Evolutionary conservation across 2,329 filamentous ascomycete species (phyloP).

Genomic region (Zymoseptoria crescenta): DNA sequence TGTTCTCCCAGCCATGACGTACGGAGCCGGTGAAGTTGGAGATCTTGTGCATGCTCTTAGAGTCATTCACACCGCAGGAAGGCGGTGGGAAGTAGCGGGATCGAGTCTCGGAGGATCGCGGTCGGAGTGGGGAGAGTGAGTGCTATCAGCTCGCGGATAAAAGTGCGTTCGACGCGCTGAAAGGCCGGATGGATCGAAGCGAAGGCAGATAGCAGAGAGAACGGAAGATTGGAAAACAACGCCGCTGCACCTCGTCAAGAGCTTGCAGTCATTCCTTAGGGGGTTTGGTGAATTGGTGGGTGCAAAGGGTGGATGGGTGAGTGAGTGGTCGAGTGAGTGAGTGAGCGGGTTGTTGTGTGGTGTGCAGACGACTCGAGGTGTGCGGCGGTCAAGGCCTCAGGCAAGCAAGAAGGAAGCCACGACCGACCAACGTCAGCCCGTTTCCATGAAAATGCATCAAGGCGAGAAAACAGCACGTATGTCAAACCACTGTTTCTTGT

Average conservation of each 20-base stretch:
- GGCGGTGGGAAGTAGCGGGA: conserved; percentile 4
- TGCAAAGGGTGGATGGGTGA: conserved; percentile 7
- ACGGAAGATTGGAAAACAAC: conserved; percentile 10
- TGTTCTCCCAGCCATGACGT: conserved; percentile 57
- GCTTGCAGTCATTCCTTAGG: conserved; percentile 16
- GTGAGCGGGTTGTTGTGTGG: background rate
- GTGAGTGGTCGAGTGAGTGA: too few relatives aligned
- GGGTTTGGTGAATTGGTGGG: conserved; percentile 8
- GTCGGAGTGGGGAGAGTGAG: conserved; percentile 8
- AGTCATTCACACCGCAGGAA: conserved; percentile 12
- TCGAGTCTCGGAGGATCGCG: background rate
- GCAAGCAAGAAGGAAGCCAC: background rate
- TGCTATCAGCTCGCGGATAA: conserved; percentile 1
- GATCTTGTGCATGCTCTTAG: conserved; percentile 55
- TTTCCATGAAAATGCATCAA: background rate
- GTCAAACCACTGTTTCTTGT: background rate
- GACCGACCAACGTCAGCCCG: background rate
- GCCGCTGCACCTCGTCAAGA: conserved; percentile 15
- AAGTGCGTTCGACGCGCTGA: conserved; percentile 3
- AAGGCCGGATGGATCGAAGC: conserved; percentile 2
- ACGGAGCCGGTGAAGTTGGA: conserved; percentile 59
- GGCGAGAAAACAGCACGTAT: background rate
- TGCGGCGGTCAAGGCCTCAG: background rate
- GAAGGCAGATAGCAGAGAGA: conserved; percentile 7
- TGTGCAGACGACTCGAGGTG: background rate